Evolutionary conservation across 345 rosid genomes (phyloP), one percentile per base, ranked within the genome.

Genomic region (sweet orange (Citrus sinensis)): DNA sequence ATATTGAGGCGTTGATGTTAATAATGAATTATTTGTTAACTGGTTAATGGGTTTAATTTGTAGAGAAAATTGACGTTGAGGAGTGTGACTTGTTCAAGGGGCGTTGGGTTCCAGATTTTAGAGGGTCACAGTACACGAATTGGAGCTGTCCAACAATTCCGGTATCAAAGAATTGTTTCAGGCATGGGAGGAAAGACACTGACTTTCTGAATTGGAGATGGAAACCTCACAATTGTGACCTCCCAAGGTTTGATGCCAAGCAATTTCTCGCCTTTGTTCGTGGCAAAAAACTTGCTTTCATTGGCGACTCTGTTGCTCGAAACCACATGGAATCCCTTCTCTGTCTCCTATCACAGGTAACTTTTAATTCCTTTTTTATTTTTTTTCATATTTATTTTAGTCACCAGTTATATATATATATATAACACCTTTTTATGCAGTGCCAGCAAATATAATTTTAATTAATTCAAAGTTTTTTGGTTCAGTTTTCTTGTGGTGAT

Each of bases 291-390:
- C 76, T 96, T 83, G 94, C 85, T 27, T 96, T 96, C 60, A 68
- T 96, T 51, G 99, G 98, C 55, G 99, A 96, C 76, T 96, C 97
- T 4, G 98, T 96, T 22, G 96, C 99, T 9, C 88, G 98, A 61
- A 95, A 95, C 86, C 98, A 95, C 30, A 77, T 94, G 87, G 98
- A 94, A 66, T 96, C 98, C 17, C 93, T 96, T 42, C 92, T 92
- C n/a, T 96, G 98, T 75, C 93, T 96, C 69, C 76, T 96, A 64
- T 96, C 98, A 39, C 85, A 86, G 96, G 99, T 92, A 63, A 22
- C 24, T 22, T 37, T 58, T 13, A 11, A 13, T 46, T 46, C 14
- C 14, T 10, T 42, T 2, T 42, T 42, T 10, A 0, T 51, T 1
- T 16, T 51, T 51, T 51, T 16, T 51, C 6, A 4, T 51, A 13